Conservation (phyloP, 306 rosid genomes). For the Sicyos baderoa region DNA sequence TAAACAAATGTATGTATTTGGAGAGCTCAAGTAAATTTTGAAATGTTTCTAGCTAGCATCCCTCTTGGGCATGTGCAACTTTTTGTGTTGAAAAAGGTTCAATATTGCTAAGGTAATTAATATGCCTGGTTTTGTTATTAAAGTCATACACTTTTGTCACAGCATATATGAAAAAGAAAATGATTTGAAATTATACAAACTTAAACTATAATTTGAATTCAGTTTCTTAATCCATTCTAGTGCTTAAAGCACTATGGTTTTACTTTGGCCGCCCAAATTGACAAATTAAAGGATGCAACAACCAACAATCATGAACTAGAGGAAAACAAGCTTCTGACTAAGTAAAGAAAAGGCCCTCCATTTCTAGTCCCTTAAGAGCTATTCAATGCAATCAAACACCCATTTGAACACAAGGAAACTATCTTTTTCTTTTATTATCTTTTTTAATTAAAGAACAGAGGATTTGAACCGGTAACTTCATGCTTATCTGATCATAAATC, state of each 20-base stretch:
- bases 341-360: conserved; percentile 7
- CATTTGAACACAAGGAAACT: not conserved
- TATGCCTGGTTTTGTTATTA: not conserved
- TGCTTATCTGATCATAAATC: too few relatives aligned
- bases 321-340: conserved; percentile 16
- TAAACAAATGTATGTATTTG: not conserved
- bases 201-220: not conserved
- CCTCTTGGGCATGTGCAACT: not conserved
- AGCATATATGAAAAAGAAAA: not conserved
- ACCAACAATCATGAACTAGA: conserved; percentile 28
- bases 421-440: too few relatives aligned
- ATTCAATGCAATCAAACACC: not conserved
- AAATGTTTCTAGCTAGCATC: not conserved
- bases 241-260: conserved; percentile 13
- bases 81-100: not conserved
- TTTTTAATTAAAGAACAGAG: too few relatives aligned
- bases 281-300: conserved; percentile 4
- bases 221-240: conserved; percentile 4
- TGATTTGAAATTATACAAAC: not conserved
- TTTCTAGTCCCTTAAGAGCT: conserved; percentile 13
- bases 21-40: not conserved
- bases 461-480: too few relatives aligned
- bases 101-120: not conserved
- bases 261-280: conserved; percentile 10
- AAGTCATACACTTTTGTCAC: not conserved